Base-by-base conservation (phyloP, 495 filamentous ascomycete genomes). In the Aspergillus haitiensis region DNA sequence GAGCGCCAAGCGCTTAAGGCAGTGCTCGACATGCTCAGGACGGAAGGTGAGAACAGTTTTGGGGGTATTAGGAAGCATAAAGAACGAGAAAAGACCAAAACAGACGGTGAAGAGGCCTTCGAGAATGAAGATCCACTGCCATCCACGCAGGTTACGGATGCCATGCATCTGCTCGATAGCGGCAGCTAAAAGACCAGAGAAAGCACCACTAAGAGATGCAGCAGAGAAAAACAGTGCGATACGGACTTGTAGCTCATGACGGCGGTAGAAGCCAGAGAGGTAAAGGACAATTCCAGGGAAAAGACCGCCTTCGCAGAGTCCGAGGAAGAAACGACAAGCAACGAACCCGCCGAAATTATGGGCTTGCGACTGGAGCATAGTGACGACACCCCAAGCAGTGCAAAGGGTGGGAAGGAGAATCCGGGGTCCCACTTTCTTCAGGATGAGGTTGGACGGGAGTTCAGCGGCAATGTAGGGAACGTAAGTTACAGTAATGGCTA, bases 81-180 rank as follows among this genome's bases (percentile, higher is more conserved):
- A 27, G 21, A 35, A 52, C 16, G 51, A 55, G 52, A 60, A 60
- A 8, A 60, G 58, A 4, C 58, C 58, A 33, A 60, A 60, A 21
- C 51, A 60, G 31, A 54, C 58, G n/a, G 58, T 60, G 51, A 60
- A 48, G 2, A 61, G 52, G 9, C 59, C 59, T 39, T 61, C 59
- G 5, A 62, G 54, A 32, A 62, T 51, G 54, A 62, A 62, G 2
- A 62, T 56, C 59, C 59, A 62, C 32, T 56, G 47, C 59, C 59
- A 62, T 5, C 59, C 59, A 13, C 54, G 53, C 1, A 56, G 59
- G 31, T 39, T 48, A 15, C 54, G 59, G 18, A 62, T 33, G n/a
- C 59, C 53, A 18, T 56, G 46, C 59, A 62, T 57, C 9, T 62
- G 59, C 47, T 57, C 12, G 48, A 62, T 56, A 5, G 53, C 59